These are phyloP conservation scores for Fusarium albidum DNA, from an alignment of 2,329 filamentous ascomycete genomes.

Conservation along the genomic window DNA sequence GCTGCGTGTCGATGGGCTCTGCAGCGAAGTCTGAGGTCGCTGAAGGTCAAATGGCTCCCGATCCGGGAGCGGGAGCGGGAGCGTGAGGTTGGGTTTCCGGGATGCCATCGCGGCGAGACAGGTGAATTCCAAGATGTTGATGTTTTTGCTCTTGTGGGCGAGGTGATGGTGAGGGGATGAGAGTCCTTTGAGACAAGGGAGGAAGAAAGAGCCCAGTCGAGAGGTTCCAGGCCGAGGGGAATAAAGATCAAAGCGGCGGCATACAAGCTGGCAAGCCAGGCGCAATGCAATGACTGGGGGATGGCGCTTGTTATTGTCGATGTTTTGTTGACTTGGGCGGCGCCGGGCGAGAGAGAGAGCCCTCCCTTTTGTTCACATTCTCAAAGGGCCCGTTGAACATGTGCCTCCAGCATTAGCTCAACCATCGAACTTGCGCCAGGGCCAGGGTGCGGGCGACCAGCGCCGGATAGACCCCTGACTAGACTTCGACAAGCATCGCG, in stretches of 20 bases:
- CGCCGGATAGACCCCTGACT: constrained; percentile 40
- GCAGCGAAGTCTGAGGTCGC: constrained; percentile 30
- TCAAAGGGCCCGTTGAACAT: constrained; percentile 28
- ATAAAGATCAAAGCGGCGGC: constrained; percentile 3
- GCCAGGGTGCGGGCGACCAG: constrained; percentile 32
- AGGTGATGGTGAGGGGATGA: not conserved
- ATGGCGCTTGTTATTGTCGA: constrained; percentile 10
- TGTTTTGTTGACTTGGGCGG: constrained; percentile 26
- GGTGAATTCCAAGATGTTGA: constrained; percentile 18
- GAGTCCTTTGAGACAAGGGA: constrained; percentile 18
- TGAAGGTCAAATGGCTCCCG: constrained; percentile 33
- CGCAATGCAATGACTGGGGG: constrained; percentile 5
- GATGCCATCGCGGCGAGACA: constrained; percentile 38
- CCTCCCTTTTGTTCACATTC: constrained; percentile 30
- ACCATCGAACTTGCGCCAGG: constrained; percentile 21
- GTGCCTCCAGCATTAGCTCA: constrained; percentile 33
- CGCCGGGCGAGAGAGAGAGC: constrained; percentile 18
- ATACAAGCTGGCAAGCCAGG: not conserved
- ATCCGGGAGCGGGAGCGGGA: constrained; percentile 41
- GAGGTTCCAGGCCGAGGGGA: not conserved
- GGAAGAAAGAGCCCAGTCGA: not conserved
- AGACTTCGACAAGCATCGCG: constrained; percentile 38
- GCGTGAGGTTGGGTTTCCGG: constrained; percentile 38
- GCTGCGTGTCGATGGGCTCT: constrained; percentile 36
- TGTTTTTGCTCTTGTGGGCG: constrained; percentile 1